phyloP scores from a whole-genome alignment of 768 basidiomycete genomes.

The Albatrellus ellisii region DNA sequence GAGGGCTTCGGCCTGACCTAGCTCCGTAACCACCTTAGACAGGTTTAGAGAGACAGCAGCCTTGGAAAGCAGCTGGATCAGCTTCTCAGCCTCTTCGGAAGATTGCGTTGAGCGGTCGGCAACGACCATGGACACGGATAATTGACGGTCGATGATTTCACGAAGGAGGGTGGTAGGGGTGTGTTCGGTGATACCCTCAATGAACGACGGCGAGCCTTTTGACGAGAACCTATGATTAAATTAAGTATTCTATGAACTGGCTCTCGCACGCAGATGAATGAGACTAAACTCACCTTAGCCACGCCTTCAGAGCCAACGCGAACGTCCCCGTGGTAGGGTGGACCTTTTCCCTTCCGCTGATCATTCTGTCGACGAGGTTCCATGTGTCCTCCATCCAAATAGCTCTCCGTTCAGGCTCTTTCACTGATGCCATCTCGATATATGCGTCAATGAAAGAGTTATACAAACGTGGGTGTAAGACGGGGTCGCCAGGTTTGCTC shows the following conservation, averaged over 20 bases:
- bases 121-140: constrained; percentile 38
- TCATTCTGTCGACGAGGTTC: constrained; percentile 46
- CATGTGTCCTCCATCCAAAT: constrained; percentile 55
- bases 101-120: constrained; percentile 42
- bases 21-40: constrained; percentile 35
- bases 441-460: constrained; percentile 60
- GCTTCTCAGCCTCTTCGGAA: constrained; percentile 39
- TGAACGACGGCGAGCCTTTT: constrained; percentile 12
- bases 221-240: constrained; percentile 25
- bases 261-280: neutral
- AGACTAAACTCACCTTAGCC: constrained; percentile 30
- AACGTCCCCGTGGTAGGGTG: constrained; percentile 47
- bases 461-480: constrained; percentile 38
- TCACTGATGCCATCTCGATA: constrained; percentile 37
- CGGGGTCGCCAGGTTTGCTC: constrained; percentile 26
- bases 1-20: constrained; percentile 40
- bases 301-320: constrained; percentile 51
- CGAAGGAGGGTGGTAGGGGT: constrained; percentile 17
- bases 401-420: constrained; percentile 29
- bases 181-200: constrained; percentile 8
- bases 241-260: constrained; percentile 8
- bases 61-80: constrained; percentile 43
- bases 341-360: constrained; percentile 31
- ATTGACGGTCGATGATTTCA: constrained; percentile 31
- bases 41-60: constrained; percentile 46